Base-by-base conservation (phyloP, 495 filamentous ascomycete species). In the Trypethelium eluteriae region DNA sequence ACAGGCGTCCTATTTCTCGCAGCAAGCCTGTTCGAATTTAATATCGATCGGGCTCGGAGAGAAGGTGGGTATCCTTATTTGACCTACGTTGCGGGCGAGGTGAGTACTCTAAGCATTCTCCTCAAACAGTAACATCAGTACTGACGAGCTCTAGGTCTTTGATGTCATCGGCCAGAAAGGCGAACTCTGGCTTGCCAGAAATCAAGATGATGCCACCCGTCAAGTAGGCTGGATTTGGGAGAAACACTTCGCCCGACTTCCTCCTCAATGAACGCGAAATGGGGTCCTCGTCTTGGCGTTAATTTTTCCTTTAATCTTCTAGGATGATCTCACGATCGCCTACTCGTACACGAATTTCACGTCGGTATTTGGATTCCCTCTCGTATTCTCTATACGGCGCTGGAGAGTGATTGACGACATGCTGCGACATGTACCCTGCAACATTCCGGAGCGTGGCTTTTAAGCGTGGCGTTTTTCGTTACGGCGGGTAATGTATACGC, bases 211-310 rank as follows among this genome's bases (percentile, higher is more conserved):
- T 76, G 78, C 83, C 3, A 79, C 78, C 18, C 81, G 85, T 34
- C 80, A 85, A 68, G 84, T 97, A n/a, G 94, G 94, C 50, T 98
- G 94, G 94, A 96, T 98, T 68, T 98, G 94, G 94, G 94, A 89
- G 71, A 95, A 96, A 74, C 94, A 98, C 78, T 98, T 98, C 79
- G 90, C 89, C 6, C 63, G 73, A 36, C 41, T 63, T n/a, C 62
- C 62, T 35, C 53, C 53, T 3, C 53, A 59, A 36, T 59, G 14
- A 59, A 59, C 7, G 18, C 6, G 25, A 2, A 34, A 18, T 53
- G 53, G 18, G 3, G 5, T 3, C n/a, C 18, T 36, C 36, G n/a
- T 9, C 53, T 14, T 18, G 7, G 25, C 25, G 25, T 25, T 25
- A 25, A 53, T 12, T 36, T 36, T 59, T 53, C n/a, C 49, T 5